Conservation (phyloP, 495 filamentous ascomycete species). For the Neurospora pannonica region DNA sequence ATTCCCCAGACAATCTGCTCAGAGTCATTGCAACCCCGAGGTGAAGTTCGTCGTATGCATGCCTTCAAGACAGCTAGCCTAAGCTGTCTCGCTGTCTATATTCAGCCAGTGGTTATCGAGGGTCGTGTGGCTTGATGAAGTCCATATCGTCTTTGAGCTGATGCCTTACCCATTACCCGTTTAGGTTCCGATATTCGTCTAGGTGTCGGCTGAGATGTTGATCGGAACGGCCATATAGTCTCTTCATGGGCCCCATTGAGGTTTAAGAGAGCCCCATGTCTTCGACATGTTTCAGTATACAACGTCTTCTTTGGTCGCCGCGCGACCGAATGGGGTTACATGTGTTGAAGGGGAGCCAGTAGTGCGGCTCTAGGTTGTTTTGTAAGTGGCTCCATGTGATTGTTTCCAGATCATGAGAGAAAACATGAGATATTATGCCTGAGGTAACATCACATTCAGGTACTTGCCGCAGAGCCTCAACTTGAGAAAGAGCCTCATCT, state of each 20-base stretch:
- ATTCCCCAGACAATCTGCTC: background rate
- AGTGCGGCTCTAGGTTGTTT: background rate
- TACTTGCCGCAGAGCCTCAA: background rate
- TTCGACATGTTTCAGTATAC: background rate
- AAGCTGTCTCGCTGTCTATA: background rate
- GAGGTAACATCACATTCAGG: background rate
- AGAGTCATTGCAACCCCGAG: background rate
- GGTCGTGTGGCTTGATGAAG: background rate
- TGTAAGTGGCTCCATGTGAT: background rate
- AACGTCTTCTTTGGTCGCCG: background rate
- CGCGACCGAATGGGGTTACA: background rate
- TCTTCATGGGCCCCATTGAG: background rate
- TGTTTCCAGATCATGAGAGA: background rate
- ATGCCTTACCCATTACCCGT: background rate
- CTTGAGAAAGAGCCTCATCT: background rate
- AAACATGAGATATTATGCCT: background rate
- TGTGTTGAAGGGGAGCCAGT: background rate
- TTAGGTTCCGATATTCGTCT: background rate
- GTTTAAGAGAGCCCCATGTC: background rate
- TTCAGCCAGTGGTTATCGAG: background rate
- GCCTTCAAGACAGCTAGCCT: background rate
- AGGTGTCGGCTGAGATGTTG: background rate
- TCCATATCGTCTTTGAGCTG: background rate
- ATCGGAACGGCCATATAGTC: background rate
- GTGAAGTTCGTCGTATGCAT: background rate